Percentiles rank a stretch among this genome's conserved stretches.
phyloP scores from a whole-genome alignment of 2,329 filamentous ascomycete genomes.

The Pyrenophora graminea region DNA sequence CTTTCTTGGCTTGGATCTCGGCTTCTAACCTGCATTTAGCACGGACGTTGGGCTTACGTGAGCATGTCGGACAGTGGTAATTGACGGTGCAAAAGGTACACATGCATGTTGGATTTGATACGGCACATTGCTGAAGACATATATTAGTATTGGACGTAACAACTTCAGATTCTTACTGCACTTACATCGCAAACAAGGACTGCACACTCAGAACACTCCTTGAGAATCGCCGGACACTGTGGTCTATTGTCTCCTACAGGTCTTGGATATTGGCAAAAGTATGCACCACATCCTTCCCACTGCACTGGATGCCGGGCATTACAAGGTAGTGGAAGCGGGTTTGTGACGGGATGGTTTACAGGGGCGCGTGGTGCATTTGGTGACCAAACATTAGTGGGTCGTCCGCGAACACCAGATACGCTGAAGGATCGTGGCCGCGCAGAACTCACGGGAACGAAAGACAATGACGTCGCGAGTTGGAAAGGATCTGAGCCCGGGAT shows the following conservation, averaged over 20 bases:
- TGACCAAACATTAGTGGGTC: conserved; percentile 34
- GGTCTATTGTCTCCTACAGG: conserved; percentile 46
- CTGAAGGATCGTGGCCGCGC: conserved; percentile 46
- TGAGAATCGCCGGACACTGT: conserved; percentile 43
- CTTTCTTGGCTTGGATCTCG: conserved; percentile 39
- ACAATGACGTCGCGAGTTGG: conserved; percentile 25
- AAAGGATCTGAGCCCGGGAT: conserved; percentile 33
- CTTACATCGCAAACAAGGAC: conserved; percentile 50
- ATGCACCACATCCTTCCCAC: conserved; percentile 50
- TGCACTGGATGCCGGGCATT: conserved; percentile 49
- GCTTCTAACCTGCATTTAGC: conserved; percentile 44
- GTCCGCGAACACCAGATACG: conserved; percentile 43
- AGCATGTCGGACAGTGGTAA: conserved; percentile 48
- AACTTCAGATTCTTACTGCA: not conserved
- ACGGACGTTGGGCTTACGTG: conserved; percentile 38
- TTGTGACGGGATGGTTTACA: conserved; percentile 34
- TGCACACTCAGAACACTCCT: conserved; percentile 46
- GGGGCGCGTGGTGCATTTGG: conserved; percentile 30
- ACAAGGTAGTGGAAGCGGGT: conserved; percentile 45
- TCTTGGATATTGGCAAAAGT: conserved; percentile 48
- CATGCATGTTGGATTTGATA: conserved; percentile 38
- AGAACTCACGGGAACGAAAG: conserved; percentile 40
- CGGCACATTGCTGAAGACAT: conserved; percentile 34
- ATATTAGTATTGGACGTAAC: conserved; percentile 16
- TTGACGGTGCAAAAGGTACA: conserved; percentile 47